Conservation (phyloP, 1,284 basidiomycete species). For the Cryptococcus maquisensis region DNA sequence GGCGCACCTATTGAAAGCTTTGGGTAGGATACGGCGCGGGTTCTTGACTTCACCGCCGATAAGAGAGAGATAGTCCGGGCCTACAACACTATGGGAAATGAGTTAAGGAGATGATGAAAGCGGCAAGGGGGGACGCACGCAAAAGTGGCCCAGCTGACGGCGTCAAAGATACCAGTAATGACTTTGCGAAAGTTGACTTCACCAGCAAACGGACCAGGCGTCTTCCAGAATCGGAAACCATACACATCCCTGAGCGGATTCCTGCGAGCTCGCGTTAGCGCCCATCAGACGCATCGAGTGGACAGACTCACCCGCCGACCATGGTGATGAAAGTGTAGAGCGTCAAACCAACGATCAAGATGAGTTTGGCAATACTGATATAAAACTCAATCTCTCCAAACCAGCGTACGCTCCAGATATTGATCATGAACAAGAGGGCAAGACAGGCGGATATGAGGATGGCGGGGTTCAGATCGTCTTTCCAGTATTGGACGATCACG, state of each 20-base stretch:
- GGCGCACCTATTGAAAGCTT: slow-evolving; percentile 30
- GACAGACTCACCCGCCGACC: slow-evolving; percentile 30
- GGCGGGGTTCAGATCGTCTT: slow-evolving; percentile 22
- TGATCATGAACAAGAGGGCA: slow-evolving; percentile 21
- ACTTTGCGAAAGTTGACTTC: slow-evolving; percentile 19
- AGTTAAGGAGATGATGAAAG: neutral
- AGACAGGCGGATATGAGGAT: slow-evolving; percentile 27
- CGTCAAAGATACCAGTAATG: slow-evolving; percentile 33
- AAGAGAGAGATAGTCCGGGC: slow-evolving; percentile 31
- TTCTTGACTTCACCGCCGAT: slow-evolving; percentile 28
- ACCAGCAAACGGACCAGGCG: slow-evolving; percentile 34
- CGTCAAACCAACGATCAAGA: slow-evolving; percentile 35
- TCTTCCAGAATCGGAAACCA: slow-evolving; percentile 37
- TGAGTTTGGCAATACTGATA: slow-evolving; percentile 35
- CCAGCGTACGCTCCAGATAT: slow-evolving; percentile 26
- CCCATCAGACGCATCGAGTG: neutral
- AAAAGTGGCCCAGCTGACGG: slow-evolving; percentile 32
- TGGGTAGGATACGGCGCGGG: slow-evolving; percentile 35
- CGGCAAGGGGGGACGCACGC: slow-evolving; percentile 16
- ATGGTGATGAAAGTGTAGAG: slow-evolving; percentile 40
- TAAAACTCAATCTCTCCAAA: slow-evolving; percentile 37
- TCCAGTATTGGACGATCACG: slow-evolving; percentile 33
- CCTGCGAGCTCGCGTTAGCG: neutral
- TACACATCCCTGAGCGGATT: slow-evolving; percentile 28
- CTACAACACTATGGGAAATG: slow-evolving; percentile 15